phyloP scores from a whole-genome alignment of 352 stramenopile species.

The Pythium insidiosum region DNA sequence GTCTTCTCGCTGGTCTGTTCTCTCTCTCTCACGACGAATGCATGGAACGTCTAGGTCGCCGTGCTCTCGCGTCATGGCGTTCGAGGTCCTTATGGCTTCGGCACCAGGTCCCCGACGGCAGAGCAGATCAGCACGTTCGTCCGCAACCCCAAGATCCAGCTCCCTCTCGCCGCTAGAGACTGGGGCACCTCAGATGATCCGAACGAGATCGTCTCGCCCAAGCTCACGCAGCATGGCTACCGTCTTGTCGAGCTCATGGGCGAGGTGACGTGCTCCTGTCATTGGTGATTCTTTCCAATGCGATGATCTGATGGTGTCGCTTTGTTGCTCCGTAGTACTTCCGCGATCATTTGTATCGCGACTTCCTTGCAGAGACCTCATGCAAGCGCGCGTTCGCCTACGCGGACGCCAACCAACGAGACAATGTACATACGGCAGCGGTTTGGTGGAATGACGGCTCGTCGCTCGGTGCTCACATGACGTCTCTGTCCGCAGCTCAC shows the following conservation, averaged over 20 bases:
- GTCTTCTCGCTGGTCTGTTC: no score
- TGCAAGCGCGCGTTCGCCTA: conserved; percentile 61
- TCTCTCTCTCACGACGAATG: no score
- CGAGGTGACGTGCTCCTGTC: no score
- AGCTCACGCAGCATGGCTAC: conserved; percentile 71
- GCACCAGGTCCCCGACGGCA: conserved; percentile 32
- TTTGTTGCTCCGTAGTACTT: conserved; percentile 54
- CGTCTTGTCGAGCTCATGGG: conserved; percentile 56
- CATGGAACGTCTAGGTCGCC: conserved; percentile 38
- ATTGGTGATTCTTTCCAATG: no score
- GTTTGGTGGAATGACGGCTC: neutral
- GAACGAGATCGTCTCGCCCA: conserved; percentile 56
- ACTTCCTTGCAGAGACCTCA: conserved; percentile 39
- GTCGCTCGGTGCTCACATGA: no score
- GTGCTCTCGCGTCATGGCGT: conserved; percentile 68
- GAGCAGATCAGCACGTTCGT: conserved; percentile 54
- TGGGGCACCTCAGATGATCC: conserved; percentile 71
- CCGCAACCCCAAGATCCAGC: conserved; percentile 40
- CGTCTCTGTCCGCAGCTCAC: conserved; percentile 31
- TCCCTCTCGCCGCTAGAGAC: conserved; percentile 38
- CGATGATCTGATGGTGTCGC: neutral
- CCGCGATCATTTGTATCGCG: conserved; percentile 47
- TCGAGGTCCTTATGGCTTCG: conserved; percentile 62
- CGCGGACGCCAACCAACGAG: conserved; percentile 61
- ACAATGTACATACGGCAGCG: conserved; percentile 33